Base-by-base conservation (phyloP, 768 basidiomycete genomes). In the Tricholoma sp. region DNA sequence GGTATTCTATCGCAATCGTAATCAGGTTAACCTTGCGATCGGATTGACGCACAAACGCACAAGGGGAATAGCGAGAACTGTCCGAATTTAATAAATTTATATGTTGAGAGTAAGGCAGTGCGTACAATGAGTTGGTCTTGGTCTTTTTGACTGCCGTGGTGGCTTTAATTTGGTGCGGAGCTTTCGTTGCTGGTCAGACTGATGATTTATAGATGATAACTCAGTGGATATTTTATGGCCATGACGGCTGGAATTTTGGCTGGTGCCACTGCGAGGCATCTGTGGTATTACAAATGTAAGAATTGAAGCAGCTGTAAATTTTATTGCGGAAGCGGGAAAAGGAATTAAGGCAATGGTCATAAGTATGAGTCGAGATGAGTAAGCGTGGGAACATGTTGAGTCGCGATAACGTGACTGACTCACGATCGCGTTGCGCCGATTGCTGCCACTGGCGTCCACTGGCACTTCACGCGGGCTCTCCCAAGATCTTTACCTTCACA, bases 61-160 rank as follows among this genome's bases (percentile, higher is more conserved):
- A n/a, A 74, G 63, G 18, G 73, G 73, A 9, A 73, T 56, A 0
- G 72, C 68, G 2, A 74, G 60, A 50, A 74, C 73, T 74, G 31
- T 10, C 6, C 12, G 31, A 49, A 34, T 22, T 16, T 19, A 11
- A 56, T 10, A 5, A 35, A 0, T 1, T 27, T 22, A 49, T 24
- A 49, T 7, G 2, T 16, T 6, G 29, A 9, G 31, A 18, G 24
- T 2, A 18, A 27, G n/a, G 29, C 4, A 18, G 9, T 27, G 24
- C 27, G 14, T 11, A 50, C 47, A 50, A 18, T 50, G 47, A 18
- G 47, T 50, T 3, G 47, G 47, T n/a, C 31, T 31, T 12, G 5
- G 12, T 46, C 22, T 22, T 46, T 46, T 24, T 5, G 45, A 10
- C 22, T 24, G 21, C 4, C 5, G 8, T 43, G 41, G 12, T 4